These are phyloP conservation scores for Eucalyptus regnans DNA, from an alignment of 345 rosid genomes.

Conservation along the genomic window DNA sequence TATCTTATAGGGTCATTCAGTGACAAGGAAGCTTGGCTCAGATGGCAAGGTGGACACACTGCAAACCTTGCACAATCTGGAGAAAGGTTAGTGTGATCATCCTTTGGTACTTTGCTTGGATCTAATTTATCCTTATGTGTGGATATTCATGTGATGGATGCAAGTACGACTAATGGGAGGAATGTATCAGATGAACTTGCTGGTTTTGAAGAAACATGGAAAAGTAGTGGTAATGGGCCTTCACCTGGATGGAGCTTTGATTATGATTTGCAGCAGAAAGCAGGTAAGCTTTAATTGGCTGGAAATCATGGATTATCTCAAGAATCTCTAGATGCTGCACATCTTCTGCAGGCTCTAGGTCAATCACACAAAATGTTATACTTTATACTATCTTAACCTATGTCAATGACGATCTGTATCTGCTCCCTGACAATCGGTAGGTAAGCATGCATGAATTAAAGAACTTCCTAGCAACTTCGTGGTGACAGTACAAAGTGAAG, in stretches of 20 bases:
- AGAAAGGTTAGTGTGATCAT: conserved; percentile 35
- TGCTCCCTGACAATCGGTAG: not conserved
- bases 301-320: not conserved
- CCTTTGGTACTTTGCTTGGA: not conserved
- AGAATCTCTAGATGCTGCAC: not conserved
- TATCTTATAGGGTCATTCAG: conserved; percentile 55
- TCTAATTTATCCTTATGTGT: not conserved
- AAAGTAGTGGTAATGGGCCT: conserved; percentile 25
- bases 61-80: conserved; percentile 68
- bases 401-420: not conserved
- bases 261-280: not conserved
- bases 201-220: conserved; percentile 61
- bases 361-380: not conserved
- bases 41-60: conserved; percentile 68
- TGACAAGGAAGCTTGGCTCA: conserved; percentile 57
- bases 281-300: conserved; percentile 11
- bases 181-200: conserved; percentile 40
- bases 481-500: not conserved
- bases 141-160: not conserved
- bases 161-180: not conserved
- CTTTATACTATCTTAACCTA: not conserved
- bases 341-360: not conserved
- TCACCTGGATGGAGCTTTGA: conserved; percentile 13
- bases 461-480: not conserved
- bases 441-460: not conserved